These are phyloP conservation scores for Pistacia vera DNA, from an alignment of 345 rosid genomes.

Conservation along the genomic window DNA sequence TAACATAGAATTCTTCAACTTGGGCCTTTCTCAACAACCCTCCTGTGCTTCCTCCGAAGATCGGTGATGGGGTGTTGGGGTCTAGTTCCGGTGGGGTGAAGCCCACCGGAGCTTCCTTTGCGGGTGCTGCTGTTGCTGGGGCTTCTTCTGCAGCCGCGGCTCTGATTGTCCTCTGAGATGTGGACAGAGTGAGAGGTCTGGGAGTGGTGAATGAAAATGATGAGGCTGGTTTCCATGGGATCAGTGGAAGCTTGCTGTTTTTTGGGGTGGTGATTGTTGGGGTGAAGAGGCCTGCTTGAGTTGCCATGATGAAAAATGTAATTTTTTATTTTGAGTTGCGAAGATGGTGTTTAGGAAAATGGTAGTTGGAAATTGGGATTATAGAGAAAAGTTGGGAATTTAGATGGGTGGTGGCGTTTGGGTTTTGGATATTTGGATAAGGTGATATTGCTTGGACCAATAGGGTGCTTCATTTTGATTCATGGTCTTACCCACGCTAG, in stretches of 20 bases:
- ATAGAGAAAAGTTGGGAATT: conserved; percentile 14
- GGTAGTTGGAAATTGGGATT: not conserved
- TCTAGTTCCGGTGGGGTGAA: conserved; percentile 86
- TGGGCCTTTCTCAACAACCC: conserved; percentile 80
- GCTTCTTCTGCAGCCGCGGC: conserved; percentile 37
- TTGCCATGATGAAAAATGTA: conserved; percentile 45
- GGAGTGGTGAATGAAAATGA: conserved; percentile 33
- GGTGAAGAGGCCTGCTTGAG: conserved; percentile 66
- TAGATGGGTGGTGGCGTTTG: conserved; percentile 28
- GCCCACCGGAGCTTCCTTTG: conserved; percentile 69
- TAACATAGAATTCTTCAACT: conserved; percentile 92
- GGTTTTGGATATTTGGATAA: conserved; percentile 39
- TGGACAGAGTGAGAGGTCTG: conserved; percentile 41
- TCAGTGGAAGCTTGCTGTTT: conserved; percentile 37
- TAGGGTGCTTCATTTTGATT: conserved; percentile 39
- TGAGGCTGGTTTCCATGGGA: conserved; percentile 50
- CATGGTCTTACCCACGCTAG: not conserved
- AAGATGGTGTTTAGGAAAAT: no score
- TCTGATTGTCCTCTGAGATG: conserved; percentile 36
- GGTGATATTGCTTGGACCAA: conserved; percentile 50
- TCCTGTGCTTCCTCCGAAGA: conserved; percentile 89
- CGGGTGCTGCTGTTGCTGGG: conserved; percentile 26
- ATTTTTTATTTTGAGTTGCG: not conserved
- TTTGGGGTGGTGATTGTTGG: conserved; percentile 54
- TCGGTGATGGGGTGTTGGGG: conserved; percentile 89